Evolutionary conservation across 75 land plant species (phyloP), one percentile per base, ranked within the genome.

Genomic region (Azolla pinnata): DNA sequence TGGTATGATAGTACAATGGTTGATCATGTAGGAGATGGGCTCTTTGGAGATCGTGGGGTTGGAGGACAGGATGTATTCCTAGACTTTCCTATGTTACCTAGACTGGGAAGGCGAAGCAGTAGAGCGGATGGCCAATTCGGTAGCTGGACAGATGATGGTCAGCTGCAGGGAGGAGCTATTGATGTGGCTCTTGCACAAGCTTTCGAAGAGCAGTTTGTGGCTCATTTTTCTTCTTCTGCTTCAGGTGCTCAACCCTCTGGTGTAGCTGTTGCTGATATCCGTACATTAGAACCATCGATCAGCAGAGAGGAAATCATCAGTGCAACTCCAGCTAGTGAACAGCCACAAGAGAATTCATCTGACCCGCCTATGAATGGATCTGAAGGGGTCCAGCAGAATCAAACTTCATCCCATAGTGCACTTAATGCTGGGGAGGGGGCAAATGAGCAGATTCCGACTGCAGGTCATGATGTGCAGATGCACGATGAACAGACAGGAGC

Each of bases 101-200:
- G 75, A 16, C 31, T 73, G 28, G 92, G 97, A 53, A 73, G 95
- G 64, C 81, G 97, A 44, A 54, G 56, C 23, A 86, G 89, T 25
- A 58, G 77, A 40, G 71, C 79, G 54, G 88, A 88, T 68, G 76
- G 82, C 29, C 82, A 88, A 24, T 61, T 73, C 33, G 67, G 75
- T 65, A 73, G 57, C 42, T 92, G 97, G 97, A 88, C 86, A 46
- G 95, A 92, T 76, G 97, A 92, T 79, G 89, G 97, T 27, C 97
- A 88, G 60, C 83, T 83, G 31, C 97, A 92, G 65, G 81, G 80
- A 52, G 75, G 89, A 26, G 74, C 82, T 62, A 84, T 83, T 42
- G 81, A 96, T 49, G 70, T 81, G 35, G 78, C 72, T 5, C 74
- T 92, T 68, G 97, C 95, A n/a, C 89, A 85, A 63, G 95, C 88